phyloP scores from a whole-genome alignment of 106 monocot species.

The Dendrobium officinale region DNA sequence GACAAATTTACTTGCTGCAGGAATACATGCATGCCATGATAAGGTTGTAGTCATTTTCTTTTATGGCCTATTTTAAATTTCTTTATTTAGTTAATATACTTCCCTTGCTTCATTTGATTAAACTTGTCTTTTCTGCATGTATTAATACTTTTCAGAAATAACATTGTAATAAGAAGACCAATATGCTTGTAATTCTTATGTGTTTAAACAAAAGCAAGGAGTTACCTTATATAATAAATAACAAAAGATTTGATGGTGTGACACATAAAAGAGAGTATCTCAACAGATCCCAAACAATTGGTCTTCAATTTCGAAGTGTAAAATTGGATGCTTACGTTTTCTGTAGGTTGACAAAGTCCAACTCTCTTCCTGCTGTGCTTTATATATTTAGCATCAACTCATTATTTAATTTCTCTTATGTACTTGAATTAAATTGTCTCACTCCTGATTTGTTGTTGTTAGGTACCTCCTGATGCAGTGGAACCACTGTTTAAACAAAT shows the following conservation, averaged over 20 bases:
- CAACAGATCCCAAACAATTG: no score
- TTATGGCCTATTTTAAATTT: background rate
- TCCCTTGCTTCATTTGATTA: background rate
- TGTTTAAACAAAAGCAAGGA: background rate
- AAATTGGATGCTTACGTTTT: background rate
- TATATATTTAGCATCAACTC: background rate
- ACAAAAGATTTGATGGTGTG: background rate
- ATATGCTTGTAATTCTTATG: background rate
- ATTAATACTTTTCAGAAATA: background rate
- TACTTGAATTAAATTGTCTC: background rate
- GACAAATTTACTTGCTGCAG: constrained; percentile 84
- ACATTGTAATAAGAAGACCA: background rate
- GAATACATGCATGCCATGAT: constrained; percentile 94
- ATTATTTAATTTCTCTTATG: background rate
- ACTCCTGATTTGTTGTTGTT: background rate
- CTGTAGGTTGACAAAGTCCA: background rate
- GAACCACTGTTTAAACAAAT: constrained; percentile 89
- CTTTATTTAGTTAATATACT: background rate
- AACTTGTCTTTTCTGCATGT: background rate
- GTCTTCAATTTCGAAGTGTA: no score
- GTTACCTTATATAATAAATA: background rate
- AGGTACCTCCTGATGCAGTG: constrained; percentile 99
- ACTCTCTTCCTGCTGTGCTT: background rate
- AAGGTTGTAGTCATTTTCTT: constrained; percentile 35
- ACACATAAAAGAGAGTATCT: background rate